Conservation (phyloP, 1,284 basidiomycete genomes). For the Cystobasidium pallidum region DNA sequence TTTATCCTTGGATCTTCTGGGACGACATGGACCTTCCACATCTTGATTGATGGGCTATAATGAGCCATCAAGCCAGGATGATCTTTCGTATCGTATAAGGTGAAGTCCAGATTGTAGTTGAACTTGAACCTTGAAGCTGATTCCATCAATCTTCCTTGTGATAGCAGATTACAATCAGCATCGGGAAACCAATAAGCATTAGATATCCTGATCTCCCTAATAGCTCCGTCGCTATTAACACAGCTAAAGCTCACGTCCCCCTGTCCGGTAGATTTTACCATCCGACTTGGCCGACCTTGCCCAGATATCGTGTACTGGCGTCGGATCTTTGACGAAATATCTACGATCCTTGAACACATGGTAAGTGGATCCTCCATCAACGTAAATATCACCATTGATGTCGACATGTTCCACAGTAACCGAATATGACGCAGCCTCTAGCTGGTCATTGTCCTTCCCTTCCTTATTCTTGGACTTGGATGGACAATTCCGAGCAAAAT, state of each 20-base stretch:
- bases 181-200: slow-evolving; percentile 1
- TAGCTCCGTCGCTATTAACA: not conserved
- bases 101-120: not conserved
- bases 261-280: not conserved
- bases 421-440: no score
- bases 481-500: not conserved
- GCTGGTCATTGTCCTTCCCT: not conserved
- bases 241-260: not conserved
- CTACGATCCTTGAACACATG: not conserved
- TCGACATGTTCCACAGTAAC: not conserved
- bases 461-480: not conserved
- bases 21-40: slow-evolving; percentile 7
- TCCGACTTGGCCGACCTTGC: not conserved
- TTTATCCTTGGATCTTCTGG: slow-evolving; percentile 6
- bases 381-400: not conserved
- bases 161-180: not conserved
- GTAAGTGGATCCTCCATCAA: slow-evolving; percentile 11
- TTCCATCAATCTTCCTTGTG: slow-evolving; percentile 4
- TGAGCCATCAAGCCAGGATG: not conserved
- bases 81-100: not conserved
- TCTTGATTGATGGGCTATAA: not conserved
- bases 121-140: slow-evolving; percentile 7
- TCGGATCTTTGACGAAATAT: not conserved
- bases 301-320: not conserved
- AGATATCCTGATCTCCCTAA: not conserved